Conservation (phyloP, 192 early-diverging fungal genomes). For the Coemansia sp. region DNA sequence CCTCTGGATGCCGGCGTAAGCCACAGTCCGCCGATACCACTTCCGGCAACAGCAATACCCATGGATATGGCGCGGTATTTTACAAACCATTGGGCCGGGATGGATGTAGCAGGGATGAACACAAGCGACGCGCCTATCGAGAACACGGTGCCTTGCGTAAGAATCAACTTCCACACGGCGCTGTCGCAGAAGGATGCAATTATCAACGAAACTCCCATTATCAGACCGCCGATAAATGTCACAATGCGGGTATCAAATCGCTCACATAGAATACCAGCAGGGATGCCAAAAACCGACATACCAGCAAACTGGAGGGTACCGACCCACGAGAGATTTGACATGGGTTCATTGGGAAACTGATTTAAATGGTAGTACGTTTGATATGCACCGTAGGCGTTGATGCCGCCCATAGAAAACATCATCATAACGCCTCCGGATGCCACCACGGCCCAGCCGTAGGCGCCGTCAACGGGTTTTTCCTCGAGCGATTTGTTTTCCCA, state of each 20-base stretch:
- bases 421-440: constrained; percentile 51
- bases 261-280: constrained; percentile 55
- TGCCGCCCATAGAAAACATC: constrained; percentile 55
- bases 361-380: constrained; percentile 43
- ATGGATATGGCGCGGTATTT: constrained; percentile 54
- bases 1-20: constrained; percentile 53
- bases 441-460: constrained; percentile 59
- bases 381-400: constrained; percentile 60
- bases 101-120: constrained; percentile 55
- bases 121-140: constrained; percentile 49
- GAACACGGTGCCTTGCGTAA: constrained; percentile 60
- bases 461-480: constrained; percentile 33
- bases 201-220: constrained; percentile 54
- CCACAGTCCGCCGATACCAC: constrained; percentile 57
- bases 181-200: constrained; percentile 59
- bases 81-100: constrained; percentile 61
- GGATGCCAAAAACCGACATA: constrained; percentile 52
- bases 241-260: constrained; percentile 54
- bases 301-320: constrained; percentile 56
- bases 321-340: constrained; percentile 54
- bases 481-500: constrained; percentile 44
- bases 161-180: constrained; percentile 60
- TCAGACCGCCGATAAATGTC: constrained; percentile 50
- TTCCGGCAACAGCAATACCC: constrained; percentile 56
- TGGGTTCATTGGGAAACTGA: constrained; percentile 37